A percentile compares a stretch with the other conserved stretches of the same genome.
Conservation (phyloP, 345 rosid species). For the Barbarea vulgaris region DNA sequence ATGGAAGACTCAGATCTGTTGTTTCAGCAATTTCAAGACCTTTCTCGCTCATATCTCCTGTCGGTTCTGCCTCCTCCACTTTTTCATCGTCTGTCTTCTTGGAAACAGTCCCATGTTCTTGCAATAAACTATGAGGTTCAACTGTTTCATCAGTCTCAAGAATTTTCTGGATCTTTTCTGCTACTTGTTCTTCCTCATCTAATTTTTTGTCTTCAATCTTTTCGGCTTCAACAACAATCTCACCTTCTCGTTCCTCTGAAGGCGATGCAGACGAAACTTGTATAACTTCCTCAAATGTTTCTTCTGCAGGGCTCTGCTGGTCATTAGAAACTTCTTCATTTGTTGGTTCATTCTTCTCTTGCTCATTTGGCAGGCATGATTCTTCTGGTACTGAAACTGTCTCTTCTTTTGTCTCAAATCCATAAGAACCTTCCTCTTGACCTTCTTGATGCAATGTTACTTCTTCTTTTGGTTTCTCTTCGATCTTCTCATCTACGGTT, state of each 20-base stretch:
- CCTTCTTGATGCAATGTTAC: conserved; percentile 1
- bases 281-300: conserved; percentile 8
- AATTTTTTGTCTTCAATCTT: conserved; percentile 3
- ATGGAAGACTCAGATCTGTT: conserved; percentile 10
- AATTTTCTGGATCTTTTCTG: conserved; percentile 8
- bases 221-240: background rate
- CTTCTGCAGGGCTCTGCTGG: conserved; percentile 9
- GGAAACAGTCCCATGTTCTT: background rate
- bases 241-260: conserved; percentile 9
- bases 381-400: conserved; percentile 15
- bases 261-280: conserved; percentile 9
- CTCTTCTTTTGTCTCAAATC: conserved; percentile 13
- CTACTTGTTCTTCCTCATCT: conserved; percentile 27
- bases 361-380: conserved; percentile 8
- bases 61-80: conserved; percentile 7
- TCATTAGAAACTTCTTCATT: conserved; percentile 6
- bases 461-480: conserved; percentile 22
- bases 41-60: background rate
- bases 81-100: background rate
- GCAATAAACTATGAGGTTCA: conserved; percentile 22
- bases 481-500: conserved; percentile 17
- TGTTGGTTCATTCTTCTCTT: conserved; percentile 18
- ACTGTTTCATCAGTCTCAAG: background rate
- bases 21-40: conserved; percentile 7
- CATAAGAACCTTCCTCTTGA: conserved; percentile 12